phyloP scores from a whole-genome alignment of 139 green algal genomes.

The Chlorella vulgaris region DNA sequence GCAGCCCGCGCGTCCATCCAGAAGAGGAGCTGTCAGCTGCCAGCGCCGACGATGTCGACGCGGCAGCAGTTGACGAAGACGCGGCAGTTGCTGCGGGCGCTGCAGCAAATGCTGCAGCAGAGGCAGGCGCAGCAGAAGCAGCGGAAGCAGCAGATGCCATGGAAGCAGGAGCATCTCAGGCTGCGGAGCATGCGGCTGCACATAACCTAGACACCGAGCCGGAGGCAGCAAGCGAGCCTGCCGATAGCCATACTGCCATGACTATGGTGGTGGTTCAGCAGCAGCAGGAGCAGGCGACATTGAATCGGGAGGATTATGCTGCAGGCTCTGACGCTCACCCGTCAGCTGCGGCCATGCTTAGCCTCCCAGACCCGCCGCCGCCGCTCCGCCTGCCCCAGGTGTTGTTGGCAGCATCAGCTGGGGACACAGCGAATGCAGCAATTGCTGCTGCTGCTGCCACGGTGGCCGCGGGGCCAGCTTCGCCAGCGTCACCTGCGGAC shows the following conservation, averaged over 20 bases:
- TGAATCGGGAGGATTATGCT: too few relatives aligned
- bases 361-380: too few relatives aligned
- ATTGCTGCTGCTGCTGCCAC: too few relatives aligned
- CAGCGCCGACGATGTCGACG: neutral
- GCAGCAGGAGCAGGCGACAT: neutral
- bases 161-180: neutral
- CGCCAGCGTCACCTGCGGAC: neutral
- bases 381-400: too few relatives aligned
- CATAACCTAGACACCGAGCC: neutral
- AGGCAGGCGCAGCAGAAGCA: too few relatives aligned
- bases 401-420: too few relatives aligned
- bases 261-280: neutral
- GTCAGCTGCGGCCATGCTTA: too few relatives aligned
- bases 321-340: too few relatives aligned
- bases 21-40: neutral
- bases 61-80: neutral
- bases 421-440: too few relatives aligned
- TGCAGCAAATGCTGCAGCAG: neutral
- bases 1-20: slow-evolving; percentile 9
- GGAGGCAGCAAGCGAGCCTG: neutral
- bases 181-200: neutral
- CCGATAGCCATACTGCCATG: neutral
- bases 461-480: neutral
- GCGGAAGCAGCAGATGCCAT: neutral
- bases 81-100: neutral